A percentile compares a stretch with the other conserved stretches of the same genome.
phyloP scores from a whole-genome alignment of 129 eudicot genomes.

The Ambrosia artemisiifolia region DNA sequence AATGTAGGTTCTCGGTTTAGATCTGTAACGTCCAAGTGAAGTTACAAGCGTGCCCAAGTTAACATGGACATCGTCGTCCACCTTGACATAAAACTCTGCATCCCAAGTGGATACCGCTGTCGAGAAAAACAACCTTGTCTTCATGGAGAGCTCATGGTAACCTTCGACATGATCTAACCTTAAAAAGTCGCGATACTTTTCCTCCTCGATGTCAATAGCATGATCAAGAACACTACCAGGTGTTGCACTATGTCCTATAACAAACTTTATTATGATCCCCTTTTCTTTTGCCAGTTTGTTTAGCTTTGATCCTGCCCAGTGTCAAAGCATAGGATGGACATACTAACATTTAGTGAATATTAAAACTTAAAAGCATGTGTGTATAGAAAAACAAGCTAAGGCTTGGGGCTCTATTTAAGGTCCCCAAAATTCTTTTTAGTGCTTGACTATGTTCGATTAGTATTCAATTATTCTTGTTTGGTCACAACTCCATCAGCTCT shows the following conservation, averaged over 20 bases:
- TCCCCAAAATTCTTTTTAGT: too few relatives aligned
- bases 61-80: slow-evolving; percentile 74
- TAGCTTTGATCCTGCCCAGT: slow-evolving; percentile 48
- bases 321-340: background rate
- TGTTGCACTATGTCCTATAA: slow-evolving; percentile 68
- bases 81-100: slow-evolving; percentile 74
- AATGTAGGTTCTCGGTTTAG: slow-evolving; percentile 58
- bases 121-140: slow-evolving; percentile 63
- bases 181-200: slow-evolving; percentile 54
- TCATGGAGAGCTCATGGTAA: slow-evolving; percentile 70
- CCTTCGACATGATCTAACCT: slow-evolving; percentile 66
- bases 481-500: too few relatives aligned
- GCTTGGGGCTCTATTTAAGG: too few relatives aligned
- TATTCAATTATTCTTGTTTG: too few relatives aligned
- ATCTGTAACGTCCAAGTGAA: slow-evolving; percentile 47
- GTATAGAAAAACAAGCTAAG: too few relatives aligned
- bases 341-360: background rate
- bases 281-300: slow-evolving; percentile 65
- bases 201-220: slow-evolving; percentile 53
- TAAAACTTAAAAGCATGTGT: background rate
- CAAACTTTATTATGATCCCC: slow-evolving; percentile 64
- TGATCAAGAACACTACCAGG: slow-evolving; percentile 66
- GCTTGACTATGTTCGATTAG: too few relatives aligned
- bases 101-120: slow-evolving; percentile 61
- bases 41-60: slow-evolving; percentile 60